Percentiles rank a stretch among this genome's conserved stretches.
Conservation (phyloP, 345 rosid genomes). For the Murraya paniculata region DNA sequence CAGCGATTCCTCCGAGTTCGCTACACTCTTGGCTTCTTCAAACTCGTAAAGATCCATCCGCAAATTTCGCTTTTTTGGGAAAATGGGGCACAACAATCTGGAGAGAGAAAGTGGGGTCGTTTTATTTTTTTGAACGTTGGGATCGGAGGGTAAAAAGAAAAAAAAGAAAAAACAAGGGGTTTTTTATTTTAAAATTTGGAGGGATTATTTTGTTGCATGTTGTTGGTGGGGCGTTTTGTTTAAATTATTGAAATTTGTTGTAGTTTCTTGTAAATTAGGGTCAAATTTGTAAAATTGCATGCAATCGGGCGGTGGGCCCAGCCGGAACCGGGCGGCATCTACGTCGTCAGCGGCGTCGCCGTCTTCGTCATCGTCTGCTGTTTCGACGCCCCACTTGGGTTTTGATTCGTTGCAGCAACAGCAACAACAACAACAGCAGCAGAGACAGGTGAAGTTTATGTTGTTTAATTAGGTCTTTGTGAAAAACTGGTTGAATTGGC, state of each 20-base stretch:
- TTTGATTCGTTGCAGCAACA: constrained; percentile 67
- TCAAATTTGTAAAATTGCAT: constrained; percentile 51
- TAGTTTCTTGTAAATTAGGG: constrained; percentile 17
- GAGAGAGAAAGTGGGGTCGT: constrained; percentile 32
- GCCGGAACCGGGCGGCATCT: constrained; percentile 83
- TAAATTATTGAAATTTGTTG: constrained; percentile 13
- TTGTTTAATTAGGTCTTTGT: neutral
- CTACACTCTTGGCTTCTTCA: constrained; percentile 26
- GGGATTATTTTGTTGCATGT: constrained; percentile 38
- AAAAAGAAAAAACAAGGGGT: neutral
- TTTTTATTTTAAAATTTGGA: constrained; percentile 37
- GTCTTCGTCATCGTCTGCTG: constrained; percentile 94
- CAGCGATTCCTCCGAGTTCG: constrained; percentile 39
- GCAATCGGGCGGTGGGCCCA: constrained; percentile 88
- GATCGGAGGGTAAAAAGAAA: constrained; percentile 44
- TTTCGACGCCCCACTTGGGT: constrained; percentile 61
- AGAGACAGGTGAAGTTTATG: constrained; percentile 53
- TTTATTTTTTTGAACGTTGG: constrained; percentile 51
- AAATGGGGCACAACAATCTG: constrained; percentile 25
- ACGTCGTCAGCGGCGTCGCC: constrained; percentile 93
- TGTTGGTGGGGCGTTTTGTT: constrained; percentile 17
- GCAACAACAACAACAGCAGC: constrained; percentile 52
- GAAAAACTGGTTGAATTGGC: constrained; percentile 14
- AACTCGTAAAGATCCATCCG: constrained; percentile 49
- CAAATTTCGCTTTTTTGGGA: constrained; percentile 36